A percentile compares a stretch with the other conserved stretches of the same genome.
phyloP scores from a whole-genome alignment of 2,329 filamentous ascomycete species.

The Alternaria panax region DNA sequence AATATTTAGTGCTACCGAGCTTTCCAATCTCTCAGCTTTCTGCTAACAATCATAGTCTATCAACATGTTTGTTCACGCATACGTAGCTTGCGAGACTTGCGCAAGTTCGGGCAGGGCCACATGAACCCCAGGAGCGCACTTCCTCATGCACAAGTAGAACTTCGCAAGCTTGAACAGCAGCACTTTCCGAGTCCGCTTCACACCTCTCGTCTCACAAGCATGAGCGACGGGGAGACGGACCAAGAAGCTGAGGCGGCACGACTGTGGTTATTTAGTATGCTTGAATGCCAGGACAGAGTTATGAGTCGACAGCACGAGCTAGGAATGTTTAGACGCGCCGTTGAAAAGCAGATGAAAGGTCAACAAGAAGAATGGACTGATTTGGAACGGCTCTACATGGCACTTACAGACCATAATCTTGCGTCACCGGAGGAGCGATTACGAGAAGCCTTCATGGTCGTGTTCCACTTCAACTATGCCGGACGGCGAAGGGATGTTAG shows the following conservation, averaged over 20 bases:
- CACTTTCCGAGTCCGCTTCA: not conserved
- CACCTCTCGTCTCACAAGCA: not conserved
- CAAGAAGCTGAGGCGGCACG: conserved; percentile 12
- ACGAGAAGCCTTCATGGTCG: conserved; percentile 15
- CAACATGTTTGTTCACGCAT: conserved; percentile 5
- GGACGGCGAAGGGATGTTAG: conserved; percentile 9
- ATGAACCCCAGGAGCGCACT: not conserved
- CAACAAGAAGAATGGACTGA: conserved; percentile 11
- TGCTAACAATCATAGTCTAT: conserved; percentile 8
- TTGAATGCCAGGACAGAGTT: conserved; percentile 11
- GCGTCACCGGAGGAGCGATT: conserved; percentile 15
- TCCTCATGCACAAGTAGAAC: not conserved
- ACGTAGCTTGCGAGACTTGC: conserved; percentile 6
- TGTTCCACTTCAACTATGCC: conserved; percentile 22
- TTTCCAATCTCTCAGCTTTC: not conserved
- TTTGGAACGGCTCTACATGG: conserved; percentile 29
- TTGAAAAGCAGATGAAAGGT: conserved; percentile 20
- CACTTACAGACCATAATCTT: conserved; percentile 20
- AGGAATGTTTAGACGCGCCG: conserved; percentile 17
- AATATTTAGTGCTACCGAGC: not conserved
- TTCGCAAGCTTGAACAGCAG: conserved; percentile 9
- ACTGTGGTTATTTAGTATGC: conserved; percentile 19
- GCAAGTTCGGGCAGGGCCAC: conserved; percentile 5
- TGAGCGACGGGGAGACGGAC: conserved; percentile 4
- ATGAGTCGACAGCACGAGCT: conserved; percentile 13